phyloP scores from a whole-genome alignment of 2,329 filamentous ascomycete species.

The Ceratocystis huliohia region DNA sequence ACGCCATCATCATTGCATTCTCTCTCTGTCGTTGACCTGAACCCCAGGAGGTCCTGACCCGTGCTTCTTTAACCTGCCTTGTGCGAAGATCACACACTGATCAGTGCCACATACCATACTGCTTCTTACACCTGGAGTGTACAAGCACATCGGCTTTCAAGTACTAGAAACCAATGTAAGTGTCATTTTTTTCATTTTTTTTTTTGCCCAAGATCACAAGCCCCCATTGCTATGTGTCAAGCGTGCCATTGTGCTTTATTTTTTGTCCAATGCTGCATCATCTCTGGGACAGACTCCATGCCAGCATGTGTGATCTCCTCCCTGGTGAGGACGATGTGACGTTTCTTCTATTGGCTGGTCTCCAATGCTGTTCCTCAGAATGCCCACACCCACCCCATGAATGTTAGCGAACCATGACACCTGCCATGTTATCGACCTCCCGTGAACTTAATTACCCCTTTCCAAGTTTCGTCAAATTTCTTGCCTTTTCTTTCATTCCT shows the following conservation, averaged over 20 bases:
- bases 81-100: not conserved
- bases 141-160: not conserved
- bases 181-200: not conserved
- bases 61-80: not conserved
- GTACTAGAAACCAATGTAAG: not conserved
- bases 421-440: not conserved
- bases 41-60: not conserved
- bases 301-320: not conserved
- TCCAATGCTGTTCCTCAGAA: not conserved
- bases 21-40: not conserved
- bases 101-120: not conserved
- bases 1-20: not conserved
- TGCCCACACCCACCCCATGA: not conserved
- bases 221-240: not conserved
- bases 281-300: not conserved
- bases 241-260: not conserved
- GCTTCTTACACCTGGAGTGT: conserved; percentile 7
- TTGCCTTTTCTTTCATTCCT: not conserved
- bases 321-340: not conserved
- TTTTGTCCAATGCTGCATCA: not conserved
- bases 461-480: no score
- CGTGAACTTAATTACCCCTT: not conserved
- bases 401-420: not conserved
- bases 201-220: not conserved
- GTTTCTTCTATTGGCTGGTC: not conserved